Evolutionary conservation across 495 filamentous ascomycete genomes (phyloP).

Genomic region (Penicillium psychrofluorescens): DNA sequence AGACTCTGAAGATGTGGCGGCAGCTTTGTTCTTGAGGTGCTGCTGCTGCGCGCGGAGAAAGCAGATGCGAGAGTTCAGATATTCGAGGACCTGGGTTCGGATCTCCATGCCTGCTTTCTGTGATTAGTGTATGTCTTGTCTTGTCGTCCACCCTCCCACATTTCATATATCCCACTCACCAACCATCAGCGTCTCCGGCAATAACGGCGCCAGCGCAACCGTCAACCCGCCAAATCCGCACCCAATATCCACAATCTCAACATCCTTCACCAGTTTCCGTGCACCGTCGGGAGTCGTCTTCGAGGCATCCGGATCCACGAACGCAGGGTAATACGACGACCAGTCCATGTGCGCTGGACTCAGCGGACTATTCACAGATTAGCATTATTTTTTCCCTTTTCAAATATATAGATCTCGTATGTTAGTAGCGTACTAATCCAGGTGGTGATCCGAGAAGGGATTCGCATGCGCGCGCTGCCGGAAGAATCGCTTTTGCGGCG

Average conservation of each 20-base stretch:
- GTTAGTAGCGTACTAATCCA: slow-evolving; percentile 64
- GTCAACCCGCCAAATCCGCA: slow-evolving; percentile 93
- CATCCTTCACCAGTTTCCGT: slow-evolving; percentile 50
- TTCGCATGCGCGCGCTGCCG: slow-evolving; percentile 95
- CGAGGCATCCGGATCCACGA: slow-evolving; percentile 32
- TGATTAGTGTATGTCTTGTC: background rate
- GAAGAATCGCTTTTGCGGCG: slow-evolving; percentile 92
- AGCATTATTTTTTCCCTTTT: slow-evolving; percentile 3
- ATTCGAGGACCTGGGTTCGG: slow-evolving; percentile 78
- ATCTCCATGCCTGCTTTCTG: slow-evolving; percentile 72
- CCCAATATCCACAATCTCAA: slow-evolving; percentile 95
- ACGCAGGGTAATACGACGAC: slow-evolving; percentile 76
- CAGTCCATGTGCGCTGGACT: slow-evolving; percentile 85
- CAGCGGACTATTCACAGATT: slow-evolving; percentile 53
- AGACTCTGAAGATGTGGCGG: background rate
- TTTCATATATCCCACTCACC: slow-evolving; percentile 36
- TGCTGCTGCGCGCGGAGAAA: slow-evolving; percentile 66
- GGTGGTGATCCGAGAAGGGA: slow-evolving; percentile 86
- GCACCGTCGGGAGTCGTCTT: slow-evolving; percentile 27
- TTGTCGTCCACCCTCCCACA: too few species aligned
- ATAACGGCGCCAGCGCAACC: slow-evolving; percentile 70
- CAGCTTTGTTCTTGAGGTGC: slow-evolving; percentile 23
- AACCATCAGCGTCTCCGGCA: slow-evolving; percentile 77
- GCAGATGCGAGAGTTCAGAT: slow-evolving; percentile 75
- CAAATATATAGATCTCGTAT: too few species aligned